phyloP scores from a whole-genome alignment of 495 filamentous ascomycete species.

The Penicillium nucicola region DNA sequence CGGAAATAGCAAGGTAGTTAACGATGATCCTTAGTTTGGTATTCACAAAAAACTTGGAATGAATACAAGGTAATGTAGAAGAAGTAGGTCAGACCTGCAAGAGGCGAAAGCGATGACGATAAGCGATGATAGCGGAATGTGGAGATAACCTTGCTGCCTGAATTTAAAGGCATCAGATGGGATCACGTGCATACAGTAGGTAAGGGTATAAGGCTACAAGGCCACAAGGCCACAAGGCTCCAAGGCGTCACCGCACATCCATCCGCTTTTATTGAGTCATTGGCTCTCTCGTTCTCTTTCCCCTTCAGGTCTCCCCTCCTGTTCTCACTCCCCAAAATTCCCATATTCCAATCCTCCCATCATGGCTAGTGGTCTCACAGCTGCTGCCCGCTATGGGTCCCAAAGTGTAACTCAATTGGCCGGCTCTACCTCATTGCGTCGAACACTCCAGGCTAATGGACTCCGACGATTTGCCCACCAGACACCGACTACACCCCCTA shows the following conservation, averaged over 20 bases:
- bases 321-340: constrained; percentile 7
- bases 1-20: constrained; percentile 2
- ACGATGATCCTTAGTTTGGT: neutral
- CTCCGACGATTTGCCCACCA: constrained; percentile 38
- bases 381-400: constrained; percentile 48
- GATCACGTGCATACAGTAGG: too few species aligned
- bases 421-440: constrained; percentile 31
- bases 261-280: constrained; percentile 20
- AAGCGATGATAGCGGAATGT: constrained; percentile 21
- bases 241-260: constrained; percentile 10
- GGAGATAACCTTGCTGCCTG: constrained; percentile 14
- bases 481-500: constrained; percentile 30
- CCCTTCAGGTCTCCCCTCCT: neutral
- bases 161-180: too few species aligned
- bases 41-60: neutral
- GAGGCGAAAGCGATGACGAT: constrained; percentile 22
- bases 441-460: constrained; percentile 30
- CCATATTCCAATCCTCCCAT: constrained; percentile 11
- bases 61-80: neutral
- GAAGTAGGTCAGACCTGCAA: neutral
- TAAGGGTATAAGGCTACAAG: too few species aligned
- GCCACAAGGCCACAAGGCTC: neutral
- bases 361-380: constrained; percentile 46
- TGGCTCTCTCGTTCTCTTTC: constrained; percentile 8
- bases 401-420: constrained; percentile 34